Evolutionary conservation across 352 stramenopile genomes (phyloP).

Genomic region (Phytopythium cucurbitacearum): DNA sequence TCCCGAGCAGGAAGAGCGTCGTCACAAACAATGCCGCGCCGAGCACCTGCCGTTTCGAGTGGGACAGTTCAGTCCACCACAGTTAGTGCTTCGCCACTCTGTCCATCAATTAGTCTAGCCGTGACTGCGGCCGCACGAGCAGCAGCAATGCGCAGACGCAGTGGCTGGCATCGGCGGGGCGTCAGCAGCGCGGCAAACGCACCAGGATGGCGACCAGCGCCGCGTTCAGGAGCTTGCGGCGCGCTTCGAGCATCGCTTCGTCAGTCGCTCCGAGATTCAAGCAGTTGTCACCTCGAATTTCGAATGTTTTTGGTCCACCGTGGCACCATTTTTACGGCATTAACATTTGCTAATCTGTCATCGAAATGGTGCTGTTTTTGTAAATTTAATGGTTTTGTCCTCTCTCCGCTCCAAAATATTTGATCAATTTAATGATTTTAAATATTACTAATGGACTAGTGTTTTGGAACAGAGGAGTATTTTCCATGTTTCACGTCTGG

Average conservation of each 20-base stretch:
- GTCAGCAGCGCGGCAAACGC: constrained; percentile 9
- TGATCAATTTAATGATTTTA: too few relatives aligned
- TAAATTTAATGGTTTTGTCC: too few relatives aligned
- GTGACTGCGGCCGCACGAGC: neutral
- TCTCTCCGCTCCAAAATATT: too few relatives aligned
- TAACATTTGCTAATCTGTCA: too few relatives aligned
- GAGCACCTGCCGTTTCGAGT: constrained; percentile 30
- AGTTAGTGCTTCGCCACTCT: too few relatives aligned
- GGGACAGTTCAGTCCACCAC: too few relatives aligned
- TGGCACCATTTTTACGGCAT: too few relatives aligned
- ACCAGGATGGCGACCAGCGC: constrained; percentile 67
- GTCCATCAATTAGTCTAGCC: neutral
- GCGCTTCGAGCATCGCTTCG: constrained; percentile 43
- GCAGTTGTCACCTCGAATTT: neutral
- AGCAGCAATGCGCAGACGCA: neutral
- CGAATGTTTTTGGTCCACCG: too few relatives aligned
- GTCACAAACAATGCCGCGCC: constrained; percentile 52
- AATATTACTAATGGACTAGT: too few relatives aligned
- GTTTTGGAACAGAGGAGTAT: too few relatives aligned
- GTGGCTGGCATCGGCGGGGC: neutral
- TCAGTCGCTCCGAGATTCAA: neutral
- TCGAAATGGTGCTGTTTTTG: too few relatives aligned
- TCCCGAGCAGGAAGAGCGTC: constrained; percentile 72
- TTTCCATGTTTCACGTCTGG: too few relatives aligned
- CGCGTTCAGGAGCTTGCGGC: constrained; percentile 67